phyloP scores from a whole-genome alignment of 176 grass and related monocot species.

The Poa annua region DNA sequence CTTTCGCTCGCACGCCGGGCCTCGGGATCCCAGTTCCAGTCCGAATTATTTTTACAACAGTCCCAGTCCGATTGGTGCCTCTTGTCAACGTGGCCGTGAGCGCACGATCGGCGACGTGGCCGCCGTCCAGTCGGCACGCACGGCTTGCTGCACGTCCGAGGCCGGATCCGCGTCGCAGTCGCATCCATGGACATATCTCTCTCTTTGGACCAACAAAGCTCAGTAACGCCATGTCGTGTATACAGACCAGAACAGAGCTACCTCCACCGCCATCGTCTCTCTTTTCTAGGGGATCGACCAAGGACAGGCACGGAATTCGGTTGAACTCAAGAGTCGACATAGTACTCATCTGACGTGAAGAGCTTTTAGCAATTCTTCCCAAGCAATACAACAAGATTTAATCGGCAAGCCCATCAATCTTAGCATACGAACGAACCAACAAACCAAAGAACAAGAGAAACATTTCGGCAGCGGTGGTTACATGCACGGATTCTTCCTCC shows the following conservation, averaged over 20 bases:
- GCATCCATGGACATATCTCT: not conserved
- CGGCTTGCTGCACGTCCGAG: not conserved
- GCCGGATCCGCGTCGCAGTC: not conserved
- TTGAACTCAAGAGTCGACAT: not conserved
- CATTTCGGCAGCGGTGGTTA: conserved; percentile 21
- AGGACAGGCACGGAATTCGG: not conserved
- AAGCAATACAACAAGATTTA: not conserved
- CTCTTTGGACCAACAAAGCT: too few species aligned
- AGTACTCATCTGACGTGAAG: not conserved
- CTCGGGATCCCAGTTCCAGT: not conserved
- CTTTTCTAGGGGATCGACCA: not conserved
- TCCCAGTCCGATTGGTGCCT: not conserved
- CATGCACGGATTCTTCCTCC: not conserved
- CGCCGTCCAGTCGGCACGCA: not conserved
- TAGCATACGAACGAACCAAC: conserved; percentile 29
- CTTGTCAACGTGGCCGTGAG: not conserved
- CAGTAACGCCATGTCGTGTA: too few species aligned
- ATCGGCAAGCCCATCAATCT: conserved; percentile 38
- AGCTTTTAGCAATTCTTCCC: conserved; percentile 16
- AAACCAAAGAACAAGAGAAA: not conserved
- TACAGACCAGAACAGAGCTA: too few species aligned
- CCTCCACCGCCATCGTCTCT: too few species aligned
- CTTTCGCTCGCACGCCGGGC: not conserved
- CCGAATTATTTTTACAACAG: not conserved
- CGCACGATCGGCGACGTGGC: not conserved